Percentiles rank a stretch among this genome's conserved stretches.
These are phyloP conservation scores for Pseudogymnoascus pannorum DNA, from an alignment of 2,329 filamentous ascomycete species.

Conservation along the genomic window DNA sequence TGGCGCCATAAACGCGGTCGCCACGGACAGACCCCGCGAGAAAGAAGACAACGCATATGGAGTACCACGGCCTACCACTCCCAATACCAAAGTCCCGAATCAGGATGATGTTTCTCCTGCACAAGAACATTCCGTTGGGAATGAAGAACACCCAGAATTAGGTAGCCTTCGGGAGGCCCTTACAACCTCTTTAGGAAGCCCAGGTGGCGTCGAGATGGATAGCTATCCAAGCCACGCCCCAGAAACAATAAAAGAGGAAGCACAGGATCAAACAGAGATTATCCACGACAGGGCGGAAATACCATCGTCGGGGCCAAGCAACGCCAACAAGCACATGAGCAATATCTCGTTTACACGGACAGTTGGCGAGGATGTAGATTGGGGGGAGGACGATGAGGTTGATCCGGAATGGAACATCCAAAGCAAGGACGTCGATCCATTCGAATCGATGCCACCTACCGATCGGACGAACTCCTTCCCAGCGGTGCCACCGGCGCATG, in stretches of 20 bases:
- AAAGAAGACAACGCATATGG: not conserved
- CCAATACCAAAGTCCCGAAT: constrained; percentile 9
- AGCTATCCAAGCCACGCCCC: constrained; percentile 20
- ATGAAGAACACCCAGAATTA: constrained; percentile 19
- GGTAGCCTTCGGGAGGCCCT: constrained; percentile 22
- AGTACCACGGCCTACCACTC: constrained; percentile 10
- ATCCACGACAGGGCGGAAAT: constrained; percentile 16
- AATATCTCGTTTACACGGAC: constrained; percentile 58
- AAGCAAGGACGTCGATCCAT: constrained; percentile 48
- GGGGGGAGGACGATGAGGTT: constrained; percentile 48
- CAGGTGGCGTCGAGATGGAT: constrained; percentile 23
- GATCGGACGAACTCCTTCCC: constrained; percentile 60
- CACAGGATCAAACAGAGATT: not conserved
- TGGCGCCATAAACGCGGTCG: constrained; percentile 6
- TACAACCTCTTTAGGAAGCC: constrained; percentile 22
- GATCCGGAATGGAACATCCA: constrained; percentile 47
- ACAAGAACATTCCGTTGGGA: constrained; percentile 11
- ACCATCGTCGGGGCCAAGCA: constrained; percentile 22
- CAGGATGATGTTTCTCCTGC: not conserved
- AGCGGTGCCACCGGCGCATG: constrained; percentile 40
- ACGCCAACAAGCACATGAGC: constrained; percentile 48
- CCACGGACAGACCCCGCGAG: not conserved
- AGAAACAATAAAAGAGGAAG: constrained; percentile 14
- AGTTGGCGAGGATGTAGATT: constrained; percentile 54
- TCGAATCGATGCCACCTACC: constrained; percentile 50